Conservation (phyloP, 371 early-diverging fungal species). For the Rhizopus sp. region DNA sequence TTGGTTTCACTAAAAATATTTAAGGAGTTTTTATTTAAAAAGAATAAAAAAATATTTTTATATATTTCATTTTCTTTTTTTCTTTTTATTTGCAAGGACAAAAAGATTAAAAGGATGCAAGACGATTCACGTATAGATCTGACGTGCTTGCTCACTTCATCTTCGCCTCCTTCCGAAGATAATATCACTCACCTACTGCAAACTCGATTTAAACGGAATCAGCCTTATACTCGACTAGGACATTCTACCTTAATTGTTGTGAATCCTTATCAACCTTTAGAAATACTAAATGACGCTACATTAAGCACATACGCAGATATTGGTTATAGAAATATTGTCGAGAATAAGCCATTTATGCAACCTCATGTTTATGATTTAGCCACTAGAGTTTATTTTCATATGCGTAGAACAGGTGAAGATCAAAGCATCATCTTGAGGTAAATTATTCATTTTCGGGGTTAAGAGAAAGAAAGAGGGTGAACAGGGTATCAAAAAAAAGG, state of each 20-base stretch:
- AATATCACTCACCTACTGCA: constrained; percentile 56
- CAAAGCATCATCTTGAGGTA: constrained; percentile 79
- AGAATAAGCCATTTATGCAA: constrained; percentile 43
- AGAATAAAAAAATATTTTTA: not conserved
- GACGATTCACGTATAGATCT: constrained; percentile 54
- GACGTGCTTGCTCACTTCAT: constrained; percentile 33
- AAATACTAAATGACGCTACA: constrained; percentile 56
- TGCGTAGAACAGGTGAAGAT: constrained; percentile 83
- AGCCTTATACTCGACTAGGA: constrained; percentile 63
- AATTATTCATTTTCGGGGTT: constrained; percentile 7
- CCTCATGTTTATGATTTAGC: constrained; percentile 69
- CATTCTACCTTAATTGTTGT: constrained; percentile 59
- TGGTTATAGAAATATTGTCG: constrained; percentile 52
- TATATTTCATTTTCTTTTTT: not conserved
- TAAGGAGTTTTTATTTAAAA: constrained; percentile 4
- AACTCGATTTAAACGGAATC: constrained; percentile 55
- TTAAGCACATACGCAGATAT: constrained; percentile 57
- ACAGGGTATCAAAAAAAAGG: not conserved
- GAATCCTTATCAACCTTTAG: constrained; percentile 59
- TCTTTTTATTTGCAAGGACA: not conserved
- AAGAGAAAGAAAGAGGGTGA: constrained; percentile 3
- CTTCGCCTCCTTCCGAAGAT: constrained; percentile 54
- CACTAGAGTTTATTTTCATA: constrained; percentile 71
- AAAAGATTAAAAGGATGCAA: constrained; percentile 33
- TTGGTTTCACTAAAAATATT: constrained; percentile 6